Conservation (phyloP, 192 early-diverging fungal genomes). For the Allomyces javanicus region DNA sequence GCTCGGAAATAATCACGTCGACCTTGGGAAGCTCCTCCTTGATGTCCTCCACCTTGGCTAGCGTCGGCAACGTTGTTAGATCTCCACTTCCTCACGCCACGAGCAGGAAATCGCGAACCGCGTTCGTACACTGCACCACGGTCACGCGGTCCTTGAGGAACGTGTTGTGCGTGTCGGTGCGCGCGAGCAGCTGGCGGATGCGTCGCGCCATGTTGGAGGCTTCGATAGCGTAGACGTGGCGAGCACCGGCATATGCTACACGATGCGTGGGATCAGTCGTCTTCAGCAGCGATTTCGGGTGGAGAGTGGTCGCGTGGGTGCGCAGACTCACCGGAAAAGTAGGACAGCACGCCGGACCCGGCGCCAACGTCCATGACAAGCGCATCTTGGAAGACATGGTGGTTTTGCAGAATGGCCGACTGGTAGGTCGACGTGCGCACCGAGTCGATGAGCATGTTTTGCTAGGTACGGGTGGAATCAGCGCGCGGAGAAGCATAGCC, state of each 20-base stretch:
- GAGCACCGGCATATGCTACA: slow-evolving; percentile 46
- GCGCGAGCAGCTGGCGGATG: slow-evolving; percentile 59
- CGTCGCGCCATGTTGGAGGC: slow-evolving; percentile 86
- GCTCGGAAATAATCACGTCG: slow-evolving; percentile 90
- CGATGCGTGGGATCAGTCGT: too few relatives aligned
- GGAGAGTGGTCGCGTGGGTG: too few relatives aligned
- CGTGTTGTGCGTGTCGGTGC: slow-evolving; percentile 31
- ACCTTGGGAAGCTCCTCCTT: slow-evolving; percentile 44
- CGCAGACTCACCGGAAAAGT: slow-evolving; percentile 45
- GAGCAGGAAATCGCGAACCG: too few relatives aligned
- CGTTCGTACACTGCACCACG: slow-evolving; percentile 35
- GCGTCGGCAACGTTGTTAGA: not conserved
- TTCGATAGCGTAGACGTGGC: slow-evolving; percentile 85
- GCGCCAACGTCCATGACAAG: slow-evolving; percentile 87
- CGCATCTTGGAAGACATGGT: slow-evolving; percentile 53
- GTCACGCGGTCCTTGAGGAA: slow-evolving; percentile 61
- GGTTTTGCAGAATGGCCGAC: slow-evolving; percentile 71
- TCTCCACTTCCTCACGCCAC: too few relatives aligned
- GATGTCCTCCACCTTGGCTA: slow-evolving; percentile 77
- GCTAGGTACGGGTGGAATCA: slow-evolving; percentile 20
- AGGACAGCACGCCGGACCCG: slow-evolving; percentile 84
- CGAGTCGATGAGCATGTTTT: slow-evolving; percentile 94
- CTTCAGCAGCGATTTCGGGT: too few relatives aligned
- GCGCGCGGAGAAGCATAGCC: too few relatives aligned
- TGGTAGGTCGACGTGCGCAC: slow-evolving; percentile 90